Evolutionary conservation across 2,329 filamentous ascomycete genomes (phyloP).

Genomic region (Lachnellula suecica): DNA sequence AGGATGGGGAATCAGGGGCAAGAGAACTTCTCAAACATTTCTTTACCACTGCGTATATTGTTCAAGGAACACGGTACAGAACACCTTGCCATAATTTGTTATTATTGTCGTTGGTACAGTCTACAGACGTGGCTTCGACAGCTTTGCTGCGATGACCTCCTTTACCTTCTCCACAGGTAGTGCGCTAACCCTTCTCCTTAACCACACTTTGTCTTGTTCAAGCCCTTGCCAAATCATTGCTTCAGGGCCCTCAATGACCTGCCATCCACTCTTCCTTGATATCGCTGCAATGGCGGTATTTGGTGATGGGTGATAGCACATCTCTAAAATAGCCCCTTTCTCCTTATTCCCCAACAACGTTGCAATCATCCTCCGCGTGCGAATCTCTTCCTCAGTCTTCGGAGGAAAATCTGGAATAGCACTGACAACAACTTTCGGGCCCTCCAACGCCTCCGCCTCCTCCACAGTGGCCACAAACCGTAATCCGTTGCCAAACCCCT

Average conservation of each 20-base stretch:
- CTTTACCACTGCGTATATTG: neutral
- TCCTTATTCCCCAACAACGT: conserved; percentile 38
- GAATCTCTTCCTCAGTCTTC: conserved; percentile 58
- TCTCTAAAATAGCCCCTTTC: conserved; percentile 29
- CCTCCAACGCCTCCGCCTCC: conserved; percentile 58
- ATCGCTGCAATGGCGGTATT: conserved; percentile 26
- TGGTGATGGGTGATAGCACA: conserved; percentile 32
- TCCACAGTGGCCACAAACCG: conserved; percentile 59
- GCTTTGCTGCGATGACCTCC: conserved; percentile 40
- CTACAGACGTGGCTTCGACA: conserved; percentile 7
- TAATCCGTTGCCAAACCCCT: conserved; percentile 60
- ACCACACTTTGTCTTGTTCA: conserved; percentile 32
- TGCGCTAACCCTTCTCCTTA: conserved; percentile 61
- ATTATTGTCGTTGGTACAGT: neutral
- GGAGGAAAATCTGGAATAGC: conserved; percentile 79
- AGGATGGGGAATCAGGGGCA: conserved; percentile 33
- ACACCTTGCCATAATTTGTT: neutral
- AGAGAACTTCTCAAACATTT: conserved; percentile 35
- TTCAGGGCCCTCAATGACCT: conserved; percentile 27
- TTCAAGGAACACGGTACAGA: neutral
- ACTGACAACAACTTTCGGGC: conserved; percentile 66
- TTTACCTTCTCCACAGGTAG: conserved; percentile 62
- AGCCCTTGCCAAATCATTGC: conserved; percentile 33
- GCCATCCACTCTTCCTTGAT: conserved; percentile 20
- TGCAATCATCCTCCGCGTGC: conserved; percentile 46